Evolutionary conservation across 2,329 filamentous ascomycete genomes (phyloP).

Genomic region (Aureobasidium sp.): DNA sequence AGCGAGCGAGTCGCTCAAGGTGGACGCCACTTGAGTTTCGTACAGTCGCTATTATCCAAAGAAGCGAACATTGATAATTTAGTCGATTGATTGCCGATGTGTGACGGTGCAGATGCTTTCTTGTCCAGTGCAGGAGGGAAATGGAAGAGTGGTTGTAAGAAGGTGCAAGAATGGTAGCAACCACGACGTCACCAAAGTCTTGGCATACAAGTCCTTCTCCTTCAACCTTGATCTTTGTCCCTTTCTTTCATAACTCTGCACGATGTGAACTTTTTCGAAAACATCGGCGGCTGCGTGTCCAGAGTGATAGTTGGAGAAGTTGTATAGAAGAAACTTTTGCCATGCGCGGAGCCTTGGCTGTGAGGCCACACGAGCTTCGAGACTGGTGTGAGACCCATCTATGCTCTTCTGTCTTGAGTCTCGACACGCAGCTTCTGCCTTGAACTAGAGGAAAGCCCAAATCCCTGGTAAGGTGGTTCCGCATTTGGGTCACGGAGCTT

Average conservation of each 20-base stretch:
- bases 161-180: background rate
- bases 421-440: background rate
- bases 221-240: background rate
- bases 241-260: background rate
- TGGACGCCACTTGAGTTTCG: constrained; percentile 8
- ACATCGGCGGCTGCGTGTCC: background rate
- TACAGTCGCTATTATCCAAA: background rate
- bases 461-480: too few species aligned
- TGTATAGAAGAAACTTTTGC: background rate
- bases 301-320: too few species aligned
- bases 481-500: too few species aligned
- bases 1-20: background rate
- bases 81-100: background rate
- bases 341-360: background rate
- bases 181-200: constrained; percentile 1
- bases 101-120: background rate
- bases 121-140: background rate
- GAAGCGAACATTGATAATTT: background rate
- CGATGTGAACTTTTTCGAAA: background rate
- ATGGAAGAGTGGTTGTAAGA: background rate
- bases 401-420: background rate
- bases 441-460: too few species aligned
- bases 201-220: background rate
- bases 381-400: background rate
- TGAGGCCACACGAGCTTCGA: background rate